Conservation (phyloP, 345 rosid genomes). For the Diplotaxis tenuifolia region DNA sequence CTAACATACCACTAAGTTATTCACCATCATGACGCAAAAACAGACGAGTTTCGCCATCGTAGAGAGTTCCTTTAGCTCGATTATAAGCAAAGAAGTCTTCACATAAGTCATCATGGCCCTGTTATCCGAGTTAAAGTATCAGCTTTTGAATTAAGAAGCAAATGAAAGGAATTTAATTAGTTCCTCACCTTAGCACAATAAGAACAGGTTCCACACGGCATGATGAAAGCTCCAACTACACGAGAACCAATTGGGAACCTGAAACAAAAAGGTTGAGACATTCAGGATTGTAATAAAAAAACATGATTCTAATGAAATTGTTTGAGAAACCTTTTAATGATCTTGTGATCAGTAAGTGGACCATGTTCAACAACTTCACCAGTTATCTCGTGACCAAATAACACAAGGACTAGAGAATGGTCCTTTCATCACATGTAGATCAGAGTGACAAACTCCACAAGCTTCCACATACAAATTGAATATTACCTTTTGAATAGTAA, state of each 20-base stretch:
- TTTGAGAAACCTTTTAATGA: constrained; percentile 45
- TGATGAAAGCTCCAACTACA: constrained; percentile 94
- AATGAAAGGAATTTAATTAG: too few species aligned
- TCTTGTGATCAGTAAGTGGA: constrained; percentile 66
- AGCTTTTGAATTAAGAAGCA: too few species aligned
- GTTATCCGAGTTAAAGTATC: constrained; percentile 27
- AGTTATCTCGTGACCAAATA: constrained; percentile 89
- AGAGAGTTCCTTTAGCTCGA: constrained; percentile 97
- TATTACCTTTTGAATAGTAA: too few species aligned
- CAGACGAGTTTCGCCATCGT: constrained; percentile 91
- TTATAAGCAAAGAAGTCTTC: constrained; percentile 95
- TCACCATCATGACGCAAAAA: constrained; percentile 76
- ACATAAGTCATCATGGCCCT: constrained; percentile 98
- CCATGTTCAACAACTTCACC: constrained; percentile 98
- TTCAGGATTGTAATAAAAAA: neutral
- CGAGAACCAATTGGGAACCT: constrained; percentile 83
- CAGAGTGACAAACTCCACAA: constrained; percentile 97
- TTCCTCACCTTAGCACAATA: constrained; percentile 77
- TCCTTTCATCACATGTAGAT: constrained; percentile 96
- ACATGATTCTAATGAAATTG: neutral
- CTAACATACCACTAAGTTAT: too few species aligned
- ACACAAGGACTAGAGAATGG: constrained; percentile 86
- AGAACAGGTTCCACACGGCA: constrained; percentile 95
- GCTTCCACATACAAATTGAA: constrained; percentile 35
- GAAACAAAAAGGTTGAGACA: constrained; percentile 13